A percentile compares a stretch with the other conserved stretches of the same genome.
These are phyloP conservation scores for Rosellinia necatrix DNA, from an alignment of 2,329 filamentous ascomycete species.

Conservation along the genomic window DNA sequence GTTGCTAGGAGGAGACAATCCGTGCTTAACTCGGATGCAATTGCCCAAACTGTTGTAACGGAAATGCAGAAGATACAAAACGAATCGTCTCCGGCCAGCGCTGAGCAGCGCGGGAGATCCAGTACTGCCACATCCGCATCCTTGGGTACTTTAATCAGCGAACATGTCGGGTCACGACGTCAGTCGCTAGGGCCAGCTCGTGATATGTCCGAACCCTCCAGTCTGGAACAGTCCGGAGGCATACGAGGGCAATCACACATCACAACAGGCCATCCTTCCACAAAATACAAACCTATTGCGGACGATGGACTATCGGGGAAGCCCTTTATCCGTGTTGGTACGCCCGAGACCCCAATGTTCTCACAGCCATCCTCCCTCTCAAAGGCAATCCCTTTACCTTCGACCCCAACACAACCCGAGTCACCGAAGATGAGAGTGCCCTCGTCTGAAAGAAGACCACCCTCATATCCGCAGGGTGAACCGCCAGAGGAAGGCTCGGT, in stretches of 20 bases:
- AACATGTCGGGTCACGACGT: constrained; percentile 20
- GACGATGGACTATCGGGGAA: constrained; percentile 60
- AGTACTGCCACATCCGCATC: constrained; percentile 26
- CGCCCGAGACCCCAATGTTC: constrained; percentile 38
- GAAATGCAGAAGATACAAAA: constrained; percentile 38
- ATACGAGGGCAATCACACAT: constrained; percentile 28
- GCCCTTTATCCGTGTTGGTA: constrained; percentile 56
- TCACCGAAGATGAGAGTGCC: constrained; percentile 28
- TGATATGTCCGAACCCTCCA: constrained; percentile 6
- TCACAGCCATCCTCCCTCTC: constrained; percentile 38
- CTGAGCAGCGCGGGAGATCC: constrained; percentile 27
- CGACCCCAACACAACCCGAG: constrained; percentile 29
- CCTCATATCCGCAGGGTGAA: constrained; percentile 29
- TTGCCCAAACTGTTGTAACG: constrained; percentile 53
- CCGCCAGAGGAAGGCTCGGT: constrained; percentile 37
- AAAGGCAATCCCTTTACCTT: constrained; percentile 23
- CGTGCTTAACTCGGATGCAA: constrained; percentile 48
- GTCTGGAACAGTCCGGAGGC: constrained; percentile 21
- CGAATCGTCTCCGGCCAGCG: constrained; percentile 29
- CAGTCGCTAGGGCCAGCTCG: constrained; percentile 6
- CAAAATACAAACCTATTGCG: constrained; percentile 27
- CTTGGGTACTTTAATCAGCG: constrained; percentile 1
- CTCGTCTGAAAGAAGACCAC: constrained; percentile 20
- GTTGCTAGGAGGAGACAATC: constrained; percentile 48
- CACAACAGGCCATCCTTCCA: constrained; percentile 13